These are phyloP conservation scores for Phaffia rhodozyma DNA, from an alignment of 1,284 basidiomycete genomes.

Conservation along the genomic window DNA sequence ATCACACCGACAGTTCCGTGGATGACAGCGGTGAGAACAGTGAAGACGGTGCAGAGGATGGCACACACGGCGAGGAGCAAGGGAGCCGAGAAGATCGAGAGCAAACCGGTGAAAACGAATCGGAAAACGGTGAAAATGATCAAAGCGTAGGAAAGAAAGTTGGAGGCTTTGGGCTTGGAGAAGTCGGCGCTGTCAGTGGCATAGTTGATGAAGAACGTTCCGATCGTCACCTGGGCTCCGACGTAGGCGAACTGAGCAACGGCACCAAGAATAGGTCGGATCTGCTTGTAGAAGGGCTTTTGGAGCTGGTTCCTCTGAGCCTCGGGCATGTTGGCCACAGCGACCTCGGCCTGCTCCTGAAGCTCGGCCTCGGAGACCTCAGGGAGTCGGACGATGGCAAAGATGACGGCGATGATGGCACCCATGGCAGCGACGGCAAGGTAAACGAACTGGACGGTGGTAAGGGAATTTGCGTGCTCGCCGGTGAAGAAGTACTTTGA, in stretches of 20 bases:
- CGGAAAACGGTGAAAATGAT: constrained; percentile 50
- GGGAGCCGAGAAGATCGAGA: constrained; percentile 52
- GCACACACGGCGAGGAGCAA: constrained; percentile 49
- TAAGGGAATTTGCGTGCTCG: constrained; percentile 48
- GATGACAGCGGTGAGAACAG: constrained; percentile 44
- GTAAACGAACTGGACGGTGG: constrained; percentile 70
- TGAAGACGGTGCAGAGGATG: constrained; percentile 44
- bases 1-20: constrained; percentile 48
- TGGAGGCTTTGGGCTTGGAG: constrained; percentile 43
- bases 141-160: constrained; percentile 58
- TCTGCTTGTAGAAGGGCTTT: constrained; percentile 51
- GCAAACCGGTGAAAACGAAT: constrained; percentile 51
- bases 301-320: constrained; percentile 38
- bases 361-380: constrained; percentile 52
- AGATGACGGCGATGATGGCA: constrained; percentile 49
- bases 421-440: constrained; percentile 52
- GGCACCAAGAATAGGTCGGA: constrained; percentile 58
- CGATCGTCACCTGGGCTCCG: constrained; percentile 61
- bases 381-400: constrained; percentile 60
- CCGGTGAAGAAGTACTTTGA: constrained; percentile 56
- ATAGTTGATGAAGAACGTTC: constrained; percentile 59
- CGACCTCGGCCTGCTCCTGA: constrained; percentile 39
- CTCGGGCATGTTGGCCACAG: constrained; percentile 40
- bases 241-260: constrained; percentile 58
- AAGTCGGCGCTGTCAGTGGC: constrained; percentile 53